Evolutionary conservation across 768 basidiomycete genomes (phyloP).

Genomic region (Termitomyces sp.): DNA sequence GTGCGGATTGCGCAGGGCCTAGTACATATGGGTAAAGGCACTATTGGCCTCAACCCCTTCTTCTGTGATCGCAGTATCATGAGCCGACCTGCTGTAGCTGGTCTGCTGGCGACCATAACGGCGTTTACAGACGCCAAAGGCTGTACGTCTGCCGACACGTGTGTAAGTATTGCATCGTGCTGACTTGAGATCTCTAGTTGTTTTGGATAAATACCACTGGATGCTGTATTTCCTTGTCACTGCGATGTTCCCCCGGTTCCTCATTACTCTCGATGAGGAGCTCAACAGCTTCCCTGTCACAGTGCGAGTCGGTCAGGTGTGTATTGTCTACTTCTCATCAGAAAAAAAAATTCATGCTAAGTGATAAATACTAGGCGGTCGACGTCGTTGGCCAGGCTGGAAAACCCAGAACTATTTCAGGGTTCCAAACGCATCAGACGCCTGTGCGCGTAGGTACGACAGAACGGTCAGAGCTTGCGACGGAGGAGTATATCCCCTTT

Average conservation of each 20-base stretch:
- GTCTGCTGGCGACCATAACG: slow-evolving; percentile 79
- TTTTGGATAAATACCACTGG: slow-evolving; percentile 96
- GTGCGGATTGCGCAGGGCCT: slow-evolving; percentile 94
- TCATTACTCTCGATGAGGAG: slow-evolving; percentile 94
- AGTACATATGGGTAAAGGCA: slow-evolving; percentile 99
- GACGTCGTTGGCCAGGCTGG: slow-evolving; percentile 98
- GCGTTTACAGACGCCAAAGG: slow-evolving; percentile 93
- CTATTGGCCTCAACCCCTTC: slow-evolving; percentile 95
- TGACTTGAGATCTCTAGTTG: slow-evolving; percentile 44
- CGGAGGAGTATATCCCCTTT: slow-evolving; percentile 94
- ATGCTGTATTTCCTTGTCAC: slow-evolving; percentile 96
- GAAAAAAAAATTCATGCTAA: neutral
- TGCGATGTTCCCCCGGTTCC: slow-evolving; percentile 97
- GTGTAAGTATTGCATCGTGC: neutral
- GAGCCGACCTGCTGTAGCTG: slow-evolving; percentile 85
- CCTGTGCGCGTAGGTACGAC: slow-evolving; percentile 94
- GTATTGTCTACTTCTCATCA: slow-evolving; percentile 13
- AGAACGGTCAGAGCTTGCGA: slow-evolving; percentile 92
- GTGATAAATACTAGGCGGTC: slow-evolving; percentile 59
- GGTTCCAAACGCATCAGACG: slow-evolving; percentile 97
- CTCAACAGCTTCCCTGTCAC: slow-evolving; percentile 83
- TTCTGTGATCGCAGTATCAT: slow-evolving; percentile 89
- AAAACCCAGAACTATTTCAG: slow-evolving; percentile 92
- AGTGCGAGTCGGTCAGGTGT: slow-evolving; percentile 88
- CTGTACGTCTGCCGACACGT: slow-evolving; percentile 53